Conservation (phyloP, 2,329 filamentous ascomycete genomes). For the Cyphellophora attinorum region DNA sequence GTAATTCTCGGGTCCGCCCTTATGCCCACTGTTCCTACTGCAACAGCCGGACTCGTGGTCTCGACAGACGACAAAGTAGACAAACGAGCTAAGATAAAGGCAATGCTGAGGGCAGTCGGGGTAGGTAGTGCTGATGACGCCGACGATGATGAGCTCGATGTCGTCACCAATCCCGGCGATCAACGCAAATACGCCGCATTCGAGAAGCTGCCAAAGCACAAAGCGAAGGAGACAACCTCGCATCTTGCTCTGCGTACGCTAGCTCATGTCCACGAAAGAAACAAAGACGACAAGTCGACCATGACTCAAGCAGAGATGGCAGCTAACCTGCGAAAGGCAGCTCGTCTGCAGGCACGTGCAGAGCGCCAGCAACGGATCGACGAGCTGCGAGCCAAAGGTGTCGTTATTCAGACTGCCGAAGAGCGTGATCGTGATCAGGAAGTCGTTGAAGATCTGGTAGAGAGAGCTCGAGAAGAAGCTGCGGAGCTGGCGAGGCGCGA, state of each 20-base stretch:
- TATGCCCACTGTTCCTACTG: background rate
- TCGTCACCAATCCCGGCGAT: slow-evolving; percentile 38
- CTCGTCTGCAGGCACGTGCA: slow-evolving; percentile 66
- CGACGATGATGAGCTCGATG: slow-evolving; percentile 52
- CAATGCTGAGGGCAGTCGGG: background rate
- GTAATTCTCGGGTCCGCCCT: background rate
- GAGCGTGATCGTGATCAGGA: slow-evolving; percentile 75
- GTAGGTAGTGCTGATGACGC: slow-evolving; percentile 22
- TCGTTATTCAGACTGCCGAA: slow-evolving; percentile 74
- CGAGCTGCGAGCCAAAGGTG: slow-evolving; percentile 66
- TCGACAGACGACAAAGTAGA: background rate
- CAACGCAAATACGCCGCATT: slow-evolving; percentile 51
- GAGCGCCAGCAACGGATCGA: slow-evolving; percentile 72
- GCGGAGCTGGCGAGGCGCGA: slow-evolving; percentile 70
- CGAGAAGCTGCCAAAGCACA: slow-evolving; percentile 55
- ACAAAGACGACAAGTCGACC: slow-evolving; percentile 33
- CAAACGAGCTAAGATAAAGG: background rate
- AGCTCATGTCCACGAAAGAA: slow-evolving; percentile 59
- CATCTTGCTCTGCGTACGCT: slow-evolving; percentile 63
- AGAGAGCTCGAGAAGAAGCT: slow-evolving; percentile 72
- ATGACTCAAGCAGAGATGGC: slow-evolving; percentile 66
- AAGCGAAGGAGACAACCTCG: slow-evolving; percentile 53
- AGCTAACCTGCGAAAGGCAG: slow-evolving; percentile 56
- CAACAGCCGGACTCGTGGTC: background rate
- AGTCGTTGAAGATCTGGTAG: slow-evolving; percentile 78